phyloP scores from a whole-genome alignment of 2,329 filamentous ascomycete species.

The Fusarium sp. region DNA sequence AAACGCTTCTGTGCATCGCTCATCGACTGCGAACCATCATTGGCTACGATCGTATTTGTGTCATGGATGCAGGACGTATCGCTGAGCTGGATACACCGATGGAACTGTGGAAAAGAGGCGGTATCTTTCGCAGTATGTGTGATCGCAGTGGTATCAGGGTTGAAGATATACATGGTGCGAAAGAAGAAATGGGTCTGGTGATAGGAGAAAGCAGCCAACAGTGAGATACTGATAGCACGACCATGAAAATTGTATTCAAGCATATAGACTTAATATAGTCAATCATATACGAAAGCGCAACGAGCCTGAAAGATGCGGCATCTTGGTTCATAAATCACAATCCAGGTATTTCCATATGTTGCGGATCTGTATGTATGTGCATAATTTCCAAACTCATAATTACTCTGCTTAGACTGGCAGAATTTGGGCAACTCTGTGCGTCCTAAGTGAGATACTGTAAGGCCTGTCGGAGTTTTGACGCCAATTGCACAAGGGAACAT shows the following conservation, averaged over 20 bases:
- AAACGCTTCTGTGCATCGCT: constrained; percentile 90
- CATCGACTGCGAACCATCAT: constrained; percentile 93
- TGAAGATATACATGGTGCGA: constrained; percentile 61
- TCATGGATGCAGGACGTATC: constrained; percentile 91
- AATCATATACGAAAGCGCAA: not conserved
- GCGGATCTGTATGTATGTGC: not conserved
- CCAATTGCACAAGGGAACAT: not conserved
- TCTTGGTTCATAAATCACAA: not conserved
- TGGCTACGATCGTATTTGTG: constrained; percentile 92
- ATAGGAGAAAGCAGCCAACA: constrained; percentile 12
- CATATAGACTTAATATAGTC: not conserved
- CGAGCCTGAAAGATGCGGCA: not conserved
- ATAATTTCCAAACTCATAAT: not conserved
- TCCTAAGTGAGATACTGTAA: not conserved
- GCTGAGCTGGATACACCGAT: constrained; percentile 84
- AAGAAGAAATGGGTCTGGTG: constrained; percentile 44
- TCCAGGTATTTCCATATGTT: not conserved
- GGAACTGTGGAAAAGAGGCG: constrained; percentile 73
- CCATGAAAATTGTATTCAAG: not conserved
- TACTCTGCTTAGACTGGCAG: not conserved
- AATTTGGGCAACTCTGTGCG: not conserved
- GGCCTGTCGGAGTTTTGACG: not conserved
- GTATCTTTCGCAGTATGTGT: constrained; percentile 91
- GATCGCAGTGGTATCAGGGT: constrained; percentile 79
- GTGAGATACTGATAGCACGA: not conserved